These are phyloP conservation scores for Quercus robur DNA, from an alignment of 306 rosid genomes.

Conservation along the genomic window DNA sequence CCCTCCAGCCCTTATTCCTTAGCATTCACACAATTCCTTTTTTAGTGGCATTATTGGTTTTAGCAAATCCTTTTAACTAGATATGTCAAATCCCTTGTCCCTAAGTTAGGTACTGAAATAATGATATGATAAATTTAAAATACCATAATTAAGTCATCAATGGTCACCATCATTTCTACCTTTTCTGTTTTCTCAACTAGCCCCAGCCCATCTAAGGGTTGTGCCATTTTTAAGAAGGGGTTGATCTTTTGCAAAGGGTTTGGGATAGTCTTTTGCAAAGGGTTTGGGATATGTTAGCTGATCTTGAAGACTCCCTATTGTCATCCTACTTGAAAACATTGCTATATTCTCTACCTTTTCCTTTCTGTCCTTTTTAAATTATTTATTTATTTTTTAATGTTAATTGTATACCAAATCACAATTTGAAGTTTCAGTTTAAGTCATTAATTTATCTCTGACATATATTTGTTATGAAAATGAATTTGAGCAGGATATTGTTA, in stretches of 20 bases:
- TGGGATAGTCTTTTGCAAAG: background rate
- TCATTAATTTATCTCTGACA: conserved; percentile 9
- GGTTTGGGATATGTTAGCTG: background rate
- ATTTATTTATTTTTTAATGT: background rate
- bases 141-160: background rate
- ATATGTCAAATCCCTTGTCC: background rate
- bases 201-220: background rate
- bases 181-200: background rate
- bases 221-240: background rate
- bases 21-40: background rate
- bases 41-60: background rate
- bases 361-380: background rate
- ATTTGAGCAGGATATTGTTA: conserved; percentile 50
- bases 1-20: background rate
- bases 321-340: background rate
- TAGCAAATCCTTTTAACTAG: background rate
- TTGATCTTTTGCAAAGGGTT: background rate
- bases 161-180: background rate
- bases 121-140: background rate
- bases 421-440: conserved; percentile 11
- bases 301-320: background rate
- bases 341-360: background rate
- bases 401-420: background rate
- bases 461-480: conserved; percentile 10
- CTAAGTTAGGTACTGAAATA: too few species aligned